phyloP scores from a whole-genome alignment of 2,329 filamentous ascomycete species.

The Boeremia lycopersici region DNA sequence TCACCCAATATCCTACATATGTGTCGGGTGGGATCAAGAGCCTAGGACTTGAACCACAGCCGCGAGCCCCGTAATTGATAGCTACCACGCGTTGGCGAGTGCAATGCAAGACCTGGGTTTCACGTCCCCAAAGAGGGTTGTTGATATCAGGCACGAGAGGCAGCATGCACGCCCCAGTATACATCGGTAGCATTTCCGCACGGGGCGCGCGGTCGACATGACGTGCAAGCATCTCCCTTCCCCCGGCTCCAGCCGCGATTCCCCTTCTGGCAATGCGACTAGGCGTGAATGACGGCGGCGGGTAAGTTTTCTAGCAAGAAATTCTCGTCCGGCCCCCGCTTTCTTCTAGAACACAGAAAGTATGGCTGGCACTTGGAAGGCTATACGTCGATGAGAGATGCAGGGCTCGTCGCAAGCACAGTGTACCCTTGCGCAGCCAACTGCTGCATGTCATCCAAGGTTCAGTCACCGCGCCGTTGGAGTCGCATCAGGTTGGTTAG shows the following conservation, averaged over 20 bases:
- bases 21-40: too few relatives aligned
- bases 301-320: slow-evolving; percentile 19
- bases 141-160: slow-evolving; percentile 1
- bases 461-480: slow-evolving; percentile 3
- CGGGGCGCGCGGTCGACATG: slow-evolving; percentile 2
- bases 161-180: background rate
- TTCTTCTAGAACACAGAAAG: slow-evolving; percentile 20
- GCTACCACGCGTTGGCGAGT: background rate
- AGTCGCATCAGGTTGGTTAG: slow-evolving; percentile 4
- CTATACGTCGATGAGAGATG: slow-evolving; percentile 4
- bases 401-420: background rate
- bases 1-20: too few relatives aligned
- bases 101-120: background rate
- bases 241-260: slow-evolving; percentile 4
- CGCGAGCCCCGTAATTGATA: too few relatives aligned
- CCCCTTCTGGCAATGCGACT: slow-evolving; percentile 7
- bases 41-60: too few relatives aligned
- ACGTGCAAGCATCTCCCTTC: slow-evolving; percentile 15
- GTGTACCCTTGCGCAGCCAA: background rate
- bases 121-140: background rate
- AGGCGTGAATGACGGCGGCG: slow-evolving; percentile 12
- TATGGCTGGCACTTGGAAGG: too few relatives aligned
- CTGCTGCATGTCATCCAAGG: slow-evolving; percentile 13
- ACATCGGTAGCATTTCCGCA: slow-evolving; percentile 8
- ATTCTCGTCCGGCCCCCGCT: slow-evolving; percentile 16